Base-by-base conservation (phyloP, 306 rosid genomes). In the Dryas drummondii region DNA sequence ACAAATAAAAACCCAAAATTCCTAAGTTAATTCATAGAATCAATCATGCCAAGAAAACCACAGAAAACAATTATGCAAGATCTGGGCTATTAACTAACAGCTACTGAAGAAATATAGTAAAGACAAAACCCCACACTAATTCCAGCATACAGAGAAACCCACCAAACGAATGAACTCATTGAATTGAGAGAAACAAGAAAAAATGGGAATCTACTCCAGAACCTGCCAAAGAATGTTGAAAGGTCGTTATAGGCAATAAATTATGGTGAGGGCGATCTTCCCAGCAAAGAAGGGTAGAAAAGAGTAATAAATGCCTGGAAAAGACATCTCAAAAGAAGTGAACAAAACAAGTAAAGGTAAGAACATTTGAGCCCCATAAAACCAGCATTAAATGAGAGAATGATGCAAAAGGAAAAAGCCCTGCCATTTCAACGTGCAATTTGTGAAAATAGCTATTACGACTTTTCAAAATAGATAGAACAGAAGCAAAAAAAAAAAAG, bases 171-270 rank as follows among this genome's bases (percentile, higher is more conserved):
- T 84, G 74, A 78, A 79, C 72, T 1, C 72, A 75, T 9, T 77
- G 63, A 82, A 88, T 49, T 40, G 68, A 66, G 68, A 71, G 66
- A 55, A 9, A 80, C 77, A 47, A 83, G 74, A 70, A 52, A 84
- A n/a, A n/a, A n/a, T n/a, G n/a, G n/a, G n/a, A 72, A 52, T 58
- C 78, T 78, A 62, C 54, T 77, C 74, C 68, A 53, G 82, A 83
- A 80, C 76, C 81, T 71, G 81, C 78, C 72, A 79, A 76, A 79
- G 77, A 72, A 79, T 41, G 74, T 72, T 61, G 68, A 79, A 73
- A 71, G 74, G 84, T 82, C 78, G 81, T 83, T 88, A 78, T 67
- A 70, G 58, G 73, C 79, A 80, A 81, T 88, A 80, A 88, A 87
- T 88, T 81, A 75, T 63, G 64, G 76, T 55, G 8, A 76, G 72